Conservation (phyloP, 176 grass and related monocot species). For the Areca catechu region DNA sequence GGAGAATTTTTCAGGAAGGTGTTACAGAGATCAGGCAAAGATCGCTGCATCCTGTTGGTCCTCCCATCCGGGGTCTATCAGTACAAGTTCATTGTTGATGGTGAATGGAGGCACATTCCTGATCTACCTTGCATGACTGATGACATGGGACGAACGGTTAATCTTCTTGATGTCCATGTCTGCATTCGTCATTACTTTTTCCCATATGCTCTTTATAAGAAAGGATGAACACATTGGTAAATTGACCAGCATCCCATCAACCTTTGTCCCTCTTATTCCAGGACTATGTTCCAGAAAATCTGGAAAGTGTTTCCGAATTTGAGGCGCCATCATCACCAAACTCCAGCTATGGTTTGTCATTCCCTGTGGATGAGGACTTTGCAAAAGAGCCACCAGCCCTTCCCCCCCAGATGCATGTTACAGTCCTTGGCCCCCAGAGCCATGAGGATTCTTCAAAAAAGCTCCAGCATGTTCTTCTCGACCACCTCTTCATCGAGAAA, state of each 20-base stretch:
- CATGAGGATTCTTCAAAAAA: constrained; percentile 20
- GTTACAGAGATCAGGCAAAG: constrained; percentile 61
- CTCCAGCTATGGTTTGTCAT: constrained; percentile 46
- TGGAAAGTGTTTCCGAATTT: constrained; percentile 67
- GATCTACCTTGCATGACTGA: constrained; percentile 50
- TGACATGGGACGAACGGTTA: constrained; percentile 48
- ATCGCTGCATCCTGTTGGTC: constrained; percentile 53
- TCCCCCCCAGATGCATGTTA: constrained; percentile 49
- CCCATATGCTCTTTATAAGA: background rate
- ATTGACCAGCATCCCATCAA: constrained; percentile 1
- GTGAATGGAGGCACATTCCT: constrained; percentile 43
- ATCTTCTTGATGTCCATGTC: constrained; percentile 89
- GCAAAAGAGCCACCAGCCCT: constrained; percentile 69
- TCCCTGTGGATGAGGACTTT: constrained; percentile 57
- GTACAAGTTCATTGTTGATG: constrained; percentile 68
- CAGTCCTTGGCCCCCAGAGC: constrained; percentile 35
- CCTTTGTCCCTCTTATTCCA: constrained; percentile 6
- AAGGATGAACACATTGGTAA: background rate
- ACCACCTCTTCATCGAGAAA: constrained; percentile 93
- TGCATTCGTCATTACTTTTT: constrained; percentile 24
- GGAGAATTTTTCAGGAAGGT: constrained; percentile 31
- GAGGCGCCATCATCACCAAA: constrained; percentile 65
- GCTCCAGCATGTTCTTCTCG: constrained; percentile 61
- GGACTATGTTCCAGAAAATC: constrained; percentile 70
- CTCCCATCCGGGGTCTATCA: constrained; percentile 71